Percentiles rank a stretch among this genome's conserved stretches.
Conservation (phyloP, 257 asterid genomes). For the Oldenlandia corymbosa region DNA sequence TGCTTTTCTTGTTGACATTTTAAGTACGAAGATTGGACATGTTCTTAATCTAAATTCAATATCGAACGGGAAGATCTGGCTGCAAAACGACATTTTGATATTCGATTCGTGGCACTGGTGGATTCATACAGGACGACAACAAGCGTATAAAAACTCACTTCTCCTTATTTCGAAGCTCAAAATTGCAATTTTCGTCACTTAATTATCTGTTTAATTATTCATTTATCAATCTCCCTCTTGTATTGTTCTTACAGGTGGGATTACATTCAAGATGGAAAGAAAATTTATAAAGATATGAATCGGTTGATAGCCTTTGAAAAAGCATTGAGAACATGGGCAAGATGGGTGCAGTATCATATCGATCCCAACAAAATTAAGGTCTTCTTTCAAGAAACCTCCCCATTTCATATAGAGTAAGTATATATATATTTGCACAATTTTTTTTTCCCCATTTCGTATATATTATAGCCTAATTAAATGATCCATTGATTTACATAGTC, state of each 20-base stretch:
- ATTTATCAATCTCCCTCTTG: too few relatives aligned
- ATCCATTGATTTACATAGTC: too few relatives aligned
- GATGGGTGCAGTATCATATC: slow-evolving; percentile 24
- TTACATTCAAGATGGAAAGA: slow-evolving; percentile 20
- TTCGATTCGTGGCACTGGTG: slow-evolving; percentile 83
- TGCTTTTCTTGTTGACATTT: slow-evolving; percentile 49
- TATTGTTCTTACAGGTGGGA: slow-evolving; percentile 36
- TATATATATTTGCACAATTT: too few relatives aligned
- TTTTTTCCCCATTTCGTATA: too few relatives aligned
- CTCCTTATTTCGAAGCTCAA: too few relatives aligned
- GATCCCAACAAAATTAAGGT: slow-evolving; percentile 27
- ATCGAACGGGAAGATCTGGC: slow-evolving; percentile 43
- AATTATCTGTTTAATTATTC: too few relatives aligned
- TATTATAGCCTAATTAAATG: too few relatives aligned
- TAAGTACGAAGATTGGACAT: slow-evolving; percentile 23
- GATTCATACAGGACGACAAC: slow-evolving; percentile 45
- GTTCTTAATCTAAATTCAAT: slow-evolving; percentile 46
- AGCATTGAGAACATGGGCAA: slow-evolving; percentile 31
- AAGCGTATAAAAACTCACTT: too few relatives aligned
- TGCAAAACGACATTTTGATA: slow-evolving; percentile 43
- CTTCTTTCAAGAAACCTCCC: slow-evolving; percentile 36
- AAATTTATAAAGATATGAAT: slow-evolving; percentile 21
- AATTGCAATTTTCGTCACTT: too few relatives aligned
- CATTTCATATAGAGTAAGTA: slow-evolving; percentile 31
- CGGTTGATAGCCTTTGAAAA: slow-evolving; percentile 24